Base-by-base conservation (phyloP, 176 grass and related monocot species). In the Aegilops umbellulata region DNA sequence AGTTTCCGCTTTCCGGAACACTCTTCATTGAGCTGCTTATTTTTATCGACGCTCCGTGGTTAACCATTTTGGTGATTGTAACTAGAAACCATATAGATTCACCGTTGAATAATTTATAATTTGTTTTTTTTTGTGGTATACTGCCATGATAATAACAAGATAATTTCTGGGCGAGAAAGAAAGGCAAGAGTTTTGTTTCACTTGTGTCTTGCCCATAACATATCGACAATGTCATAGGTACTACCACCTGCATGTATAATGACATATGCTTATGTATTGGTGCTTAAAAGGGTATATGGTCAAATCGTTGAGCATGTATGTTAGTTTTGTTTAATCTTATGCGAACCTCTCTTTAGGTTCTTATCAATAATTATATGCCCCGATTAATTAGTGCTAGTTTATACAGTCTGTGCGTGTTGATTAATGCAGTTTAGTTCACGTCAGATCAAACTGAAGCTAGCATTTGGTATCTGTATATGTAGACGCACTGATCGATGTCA, bases 1-100 rank as follows among this genome's bases (percentile, higher is more conserved):
- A 34, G 44, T 98, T 30, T 95, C 94, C 0, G 84, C 84, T 13
- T 94, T 95, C 65, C 82, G 82, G 51, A 98, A 91, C 29, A 87
- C 82, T 6, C 44, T 87, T 17, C 79, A 91, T 51, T 98, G 84
- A 85, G 60, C 31, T 53, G 26, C 10, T 78, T 84, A 12, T 36
- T 46, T 70, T 13, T 4, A 86, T 30, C 2, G 81, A 83, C 30
- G 24, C 53, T 32, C 19, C 0, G 41, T 22, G 22, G 64, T 17
- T 69, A 67, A 47, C 27, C 29, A n/a, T 24, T 69, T 67, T 65
- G 41, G 64, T 16, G 64, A 34, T 53, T 69, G 79, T 81, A 53
- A 34, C 11, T 53, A 81, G 41, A 68, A 81, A 81, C 22, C 27
- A 67, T 81, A 49, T 68, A 32, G 41, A 81, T 17, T 81, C 16